These are phyloP conservation scores for Plasmopara viticola DNA, from an alignment of 352 stramenopile genomes.

Conservation along the genomic window DNA sequence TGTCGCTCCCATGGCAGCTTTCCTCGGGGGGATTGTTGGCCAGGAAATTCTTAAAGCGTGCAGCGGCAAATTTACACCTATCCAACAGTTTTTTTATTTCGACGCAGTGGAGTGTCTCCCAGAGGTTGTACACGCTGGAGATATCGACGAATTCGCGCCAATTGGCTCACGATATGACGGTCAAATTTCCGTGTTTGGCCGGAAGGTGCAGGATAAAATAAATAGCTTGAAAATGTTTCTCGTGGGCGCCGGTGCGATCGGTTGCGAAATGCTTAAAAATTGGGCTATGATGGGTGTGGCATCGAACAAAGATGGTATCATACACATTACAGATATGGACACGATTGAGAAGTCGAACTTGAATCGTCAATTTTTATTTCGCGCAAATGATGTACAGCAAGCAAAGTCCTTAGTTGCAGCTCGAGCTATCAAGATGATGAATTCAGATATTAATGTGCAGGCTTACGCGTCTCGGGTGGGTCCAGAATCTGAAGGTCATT, in stretches of 20 bases:
- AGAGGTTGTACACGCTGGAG: constrained; percentile 51
- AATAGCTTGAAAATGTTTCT: constrained; percentile 93
- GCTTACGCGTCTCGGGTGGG: constrained; percentile 83
- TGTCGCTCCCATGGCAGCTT: constrained; percentile 95
- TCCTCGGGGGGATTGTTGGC: constrained; percentile 95
- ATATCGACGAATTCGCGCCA: constrained; percentile 50
- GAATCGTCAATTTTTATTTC: constrained; percentile 98
- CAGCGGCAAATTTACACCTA: constrained; percentile 98
- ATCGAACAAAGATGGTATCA: constrained; percentile 70
- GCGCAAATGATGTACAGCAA: constrained; percentile 94
- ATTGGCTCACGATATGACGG: constrained; percentile 88
- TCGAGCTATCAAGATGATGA: constrained; percentile 92
- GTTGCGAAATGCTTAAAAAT: constrained; percentile 99
- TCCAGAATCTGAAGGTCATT: constrained; percentile 95
- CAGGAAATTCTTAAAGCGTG: constrained; percentile 98
- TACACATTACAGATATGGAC: constrained; percentile 99
- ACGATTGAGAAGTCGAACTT: constrained; percentile 99
- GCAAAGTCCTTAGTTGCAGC: constrained; percentile 94
- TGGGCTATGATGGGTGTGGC: constrained; percentile 99
- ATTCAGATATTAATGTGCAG: constrained; percentile 90
- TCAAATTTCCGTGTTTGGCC: constrained; percentile 89
- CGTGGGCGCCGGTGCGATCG: constrained; percentile 97
- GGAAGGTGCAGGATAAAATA: constrained; percentile 72
- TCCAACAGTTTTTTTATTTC: constrained; percentile 99
- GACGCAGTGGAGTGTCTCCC: constrained; percentile 96